Conservation (phyloP, 805 yeast genomes). For the Suhomyces sp. region DNA sequence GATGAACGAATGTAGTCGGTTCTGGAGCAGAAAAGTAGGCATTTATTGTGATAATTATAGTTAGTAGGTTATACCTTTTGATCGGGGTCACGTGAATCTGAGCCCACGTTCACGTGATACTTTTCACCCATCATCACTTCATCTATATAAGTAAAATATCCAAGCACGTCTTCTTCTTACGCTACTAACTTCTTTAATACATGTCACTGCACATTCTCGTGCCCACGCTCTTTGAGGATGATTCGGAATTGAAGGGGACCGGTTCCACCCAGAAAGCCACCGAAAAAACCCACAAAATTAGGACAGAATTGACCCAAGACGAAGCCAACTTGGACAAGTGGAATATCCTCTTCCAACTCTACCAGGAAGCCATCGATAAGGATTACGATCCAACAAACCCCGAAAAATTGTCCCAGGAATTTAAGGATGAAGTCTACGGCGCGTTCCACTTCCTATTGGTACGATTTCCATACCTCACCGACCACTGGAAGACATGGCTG, state of each 20-base stretch:
- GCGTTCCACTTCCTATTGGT: conserved; percentile 38
- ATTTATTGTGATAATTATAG: neutral
- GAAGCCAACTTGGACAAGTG: conserved; percentile 39
- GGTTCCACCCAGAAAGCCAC: too few species aligned
- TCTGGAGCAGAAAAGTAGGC: too few species aligned
- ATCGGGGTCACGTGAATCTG: too few species aligned
- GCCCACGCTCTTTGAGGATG: conserved; percentile 1
- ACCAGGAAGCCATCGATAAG: conserved; percentile 22
- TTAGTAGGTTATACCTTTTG: neutral
- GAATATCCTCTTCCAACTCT: conserved; percentile 36
- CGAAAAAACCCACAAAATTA: conserved; percentile 1
- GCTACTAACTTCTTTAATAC: too few species aligned
- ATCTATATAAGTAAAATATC: too few species aligned
- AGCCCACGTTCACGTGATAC: too few species aligned
- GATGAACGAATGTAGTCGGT: too few species aligned
- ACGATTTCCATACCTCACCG: conserved; percentile 57
- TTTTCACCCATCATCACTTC: too few species aligned
- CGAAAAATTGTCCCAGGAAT: conserved; percentile 12
- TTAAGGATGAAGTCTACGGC: conserved; percentile 17
- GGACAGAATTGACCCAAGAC: conserved; percentile 9
- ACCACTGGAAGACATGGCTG: conserved; percentile 63
- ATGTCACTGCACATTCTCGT: too few species aligned
- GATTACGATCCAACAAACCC: conserved; percentile 9
- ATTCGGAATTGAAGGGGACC: neutral
- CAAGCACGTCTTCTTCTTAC: too few species aligned